Conservation (phyloP, 108 stramenopile species). For the Nitzschia sp. region DNA sequence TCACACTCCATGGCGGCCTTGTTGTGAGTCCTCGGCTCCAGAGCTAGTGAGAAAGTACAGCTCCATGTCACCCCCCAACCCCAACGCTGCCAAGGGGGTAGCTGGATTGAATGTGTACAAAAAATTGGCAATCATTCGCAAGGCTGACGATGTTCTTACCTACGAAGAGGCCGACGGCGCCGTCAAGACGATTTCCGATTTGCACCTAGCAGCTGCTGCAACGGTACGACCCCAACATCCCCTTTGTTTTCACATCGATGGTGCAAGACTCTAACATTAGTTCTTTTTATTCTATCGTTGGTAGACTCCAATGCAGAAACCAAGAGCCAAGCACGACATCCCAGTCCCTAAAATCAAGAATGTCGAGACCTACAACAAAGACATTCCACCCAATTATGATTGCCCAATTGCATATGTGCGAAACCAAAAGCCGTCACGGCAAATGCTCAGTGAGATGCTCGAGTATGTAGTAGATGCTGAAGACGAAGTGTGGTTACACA, state of each 20-base stretch:
- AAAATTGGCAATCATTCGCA: slow-evolving; percentile 72
- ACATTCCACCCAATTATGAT: slow-evolving; percentile 65
- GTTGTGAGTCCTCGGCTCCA: too few species aligned
- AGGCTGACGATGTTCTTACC: slow-evolving; percentile 50
- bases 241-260: not conserved
- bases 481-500: slow-evolving; percentile 73
- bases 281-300: not conserved
- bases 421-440: slow-evolving; percentile 44
- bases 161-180: slow-evolving; percentile 75
- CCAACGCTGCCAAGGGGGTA: slow-evolving; percentile 7
- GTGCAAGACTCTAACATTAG: not conserved
- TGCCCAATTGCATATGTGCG: slow-evolving; percentile 67
- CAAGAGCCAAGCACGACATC: slow-evolving; percentile 69
- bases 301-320: slow-evolving; percentile 20
- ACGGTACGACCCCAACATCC: slow-evolving; percentile 29
- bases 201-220: slow-evolving; percentile 48
- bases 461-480: slow-evolving; percentile 79
- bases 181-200: slow-evolving; percentile 43
- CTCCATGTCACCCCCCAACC: too few species aligned
- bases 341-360: slow-evolving; percentile 71
- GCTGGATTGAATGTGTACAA: slow-evolving; percentile 76
- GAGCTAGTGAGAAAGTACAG: too few species aligned
- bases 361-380: slow-evolving; percentile 55
- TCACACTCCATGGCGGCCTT: too few species aligned
- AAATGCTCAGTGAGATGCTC: slow-evolving; percentile 45